Evolutionary conservation across 805 yeast genomes (phyloP).

Genomic region (Starmerella powellii): DNA sequence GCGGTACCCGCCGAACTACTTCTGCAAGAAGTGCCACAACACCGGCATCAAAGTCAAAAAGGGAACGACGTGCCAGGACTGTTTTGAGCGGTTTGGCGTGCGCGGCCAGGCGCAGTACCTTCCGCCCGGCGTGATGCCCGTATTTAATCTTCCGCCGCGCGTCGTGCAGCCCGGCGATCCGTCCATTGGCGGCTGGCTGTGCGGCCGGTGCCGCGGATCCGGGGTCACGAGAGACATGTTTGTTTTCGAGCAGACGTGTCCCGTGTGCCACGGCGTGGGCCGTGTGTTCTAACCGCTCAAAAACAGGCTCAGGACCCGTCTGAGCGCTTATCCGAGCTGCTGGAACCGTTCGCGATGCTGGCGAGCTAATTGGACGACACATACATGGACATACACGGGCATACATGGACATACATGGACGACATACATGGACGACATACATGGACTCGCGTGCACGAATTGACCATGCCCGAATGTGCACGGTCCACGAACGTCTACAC

Average conservation of each 20-base stretch:
- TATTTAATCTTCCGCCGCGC: constrained; percentile 22
- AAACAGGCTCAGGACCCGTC: too few relatives aligned
- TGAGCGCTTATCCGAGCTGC: too few relatives aligned
- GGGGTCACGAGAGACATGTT: constrained; percentile 46
- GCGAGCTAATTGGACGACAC: too few relatives aligned
- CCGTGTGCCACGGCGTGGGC: constrained; percentile 52
- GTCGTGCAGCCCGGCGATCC: constrained; percentile 69
- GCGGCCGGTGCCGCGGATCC: constrained; percentile 60
- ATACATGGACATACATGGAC: too few relatives aligned
- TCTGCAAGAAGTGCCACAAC: constrained; percentile 58
- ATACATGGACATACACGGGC: too few relatives aligned
- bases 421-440: too few relatives aligned
- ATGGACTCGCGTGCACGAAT: too few relatives aligned
- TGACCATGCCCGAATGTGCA: too few relatives aligned
- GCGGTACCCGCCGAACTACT: constrained; percentile 47
- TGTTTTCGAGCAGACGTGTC: constrained; percentile 51
- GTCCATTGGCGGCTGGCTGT: constrained; percentile 54
- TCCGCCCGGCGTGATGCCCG: constrained; percentile 23
- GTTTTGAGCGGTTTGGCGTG: constrained; percentile 46
- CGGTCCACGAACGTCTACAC: too few relatives aligned
- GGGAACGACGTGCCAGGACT: constrained; percentile 50
- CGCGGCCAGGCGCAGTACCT: constrained; percentile 15
- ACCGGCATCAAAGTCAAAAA: constrained; percentile 51
- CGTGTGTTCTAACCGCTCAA: constrained; percentile 16
- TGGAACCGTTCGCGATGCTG: too few relatives aligned